Conservation (phyloP, 2,329 filamentous ascomycete species). For the Neoarthrinium moseri region DNA sequence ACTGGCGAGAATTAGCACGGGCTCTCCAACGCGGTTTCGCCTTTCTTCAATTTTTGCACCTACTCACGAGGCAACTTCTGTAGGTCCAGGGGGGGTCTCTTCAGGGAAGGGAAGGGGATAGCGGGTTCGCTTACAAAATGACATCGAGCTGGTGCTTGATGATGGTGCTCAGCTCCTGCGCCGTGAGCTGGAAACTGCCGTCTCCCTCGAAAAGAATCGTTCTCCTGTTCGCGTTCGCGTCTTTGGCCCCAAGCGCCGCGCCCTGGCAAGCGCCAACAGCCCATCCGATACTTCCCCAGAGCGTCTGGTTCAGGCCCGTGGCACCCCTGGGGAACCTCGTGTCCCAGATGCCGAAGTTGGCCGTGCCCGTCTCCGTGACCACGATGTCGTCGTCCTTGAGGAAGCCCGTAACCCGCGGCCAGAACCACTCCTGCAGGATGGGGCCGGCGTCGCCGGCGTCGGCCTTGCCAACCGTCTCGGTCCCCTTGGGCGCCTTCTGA, state of each 20-base stretch:
- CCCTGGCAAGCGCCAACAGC: conserved; percentile 58
- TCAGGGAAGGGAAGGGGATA: background rate
- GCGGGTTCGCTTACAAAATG: conserved; percentile 68
- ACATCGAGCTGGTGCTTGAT: conserved; percentile 71
- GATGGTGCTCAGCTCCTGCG: conserved; percentile 83
- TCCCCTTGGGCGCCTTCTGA: conserved; percentile 47
- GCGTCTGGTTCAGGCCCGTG: conserved; percentile 76
- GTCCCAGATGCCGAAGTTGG: conserved; percentile 87
- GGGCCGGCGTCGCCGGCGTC: conserved; percentile 34
- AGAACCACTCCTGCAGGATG: conserved; percentile 74
- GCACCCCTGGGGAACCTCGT: conserved; percentile 76
- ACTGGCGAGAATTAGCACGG: conserved; percentile 28
- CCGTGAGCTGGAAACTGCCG: conserved; percentile 81
- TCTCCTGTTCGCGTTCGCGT: conserved; percentile 52
- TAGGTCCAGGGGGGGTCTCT: background rate
- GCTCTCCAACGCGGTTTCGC: no score
- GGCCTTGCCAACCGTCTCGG: conserved; percentile 41
- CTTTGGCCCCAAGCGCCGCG: conserved; percentile 73
- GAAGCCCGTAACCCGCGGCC: conserved; percentile 74
- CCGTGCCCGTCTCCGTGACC: conserved; percentile 83
- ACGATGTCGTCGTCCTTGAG: conserved; percentile 72
- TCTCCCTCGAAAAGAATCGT: conserved; percentile 89
- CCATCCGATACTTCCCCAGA: conserved; percentile 68
- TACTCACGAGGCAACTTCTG: no score
- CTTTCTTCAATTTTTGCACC: no score